Conservation (phyloP, 2,329 filamentous ascomycete genomes). For the Sclerotinia minor region DNA sequence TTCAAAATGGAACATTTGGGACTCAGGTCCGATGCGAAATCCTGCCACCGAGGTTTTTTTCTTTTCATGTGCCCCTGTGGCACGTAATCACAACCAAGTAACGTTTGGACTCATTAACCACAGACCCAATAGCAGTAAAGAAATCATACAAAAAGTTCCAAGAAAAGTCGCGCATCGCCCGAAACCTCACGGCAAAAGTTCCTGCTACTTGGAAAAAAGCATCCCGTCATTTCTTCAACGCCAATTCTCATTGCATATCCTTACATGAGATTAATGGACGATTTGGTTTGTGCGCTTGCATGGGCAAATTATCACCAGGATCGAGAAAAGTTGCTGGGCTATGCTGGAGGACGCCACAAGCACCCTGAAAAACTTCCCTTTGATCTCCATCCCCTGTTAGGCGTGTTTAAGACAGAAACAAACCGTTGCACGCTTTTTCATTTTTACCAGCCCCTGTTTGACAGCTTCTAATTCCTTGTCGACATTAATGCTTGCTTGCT, state of each 20-base stretch:
- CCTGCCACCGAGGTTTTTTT: constrained; percentile 19
- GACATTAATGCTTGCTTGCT: constrained; percentile 14
- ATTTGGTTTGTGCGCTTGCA: constrained; percentile 28
- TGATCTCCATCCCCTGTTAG: constrained; percentile 20
- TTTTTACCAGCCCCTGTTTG: constrained; percentile 30
- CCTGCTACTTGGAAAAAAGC: constrained; percentile 18
- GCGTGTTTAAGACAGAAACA: constrained; percentile 15
- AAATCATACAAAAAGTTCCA: constrained; percentile 16
- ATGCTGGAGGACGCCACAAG: constrained; percentile 25
- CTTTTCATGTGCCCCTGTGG: constrained; percentile 25
- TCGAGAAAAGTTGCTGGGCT: constrained; percentile 20
- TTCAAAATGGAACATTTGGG: not conserved
- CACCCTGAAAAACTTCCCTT: constrained; percentile 23
- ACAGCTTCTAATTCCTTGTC: constrained; percentile 28
- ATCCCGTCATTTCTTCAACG: constrained; percentile 21
- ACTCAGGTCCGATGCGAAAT: constrained; percentile 22
- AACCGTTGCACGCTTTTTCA: constrained; percentile 24
- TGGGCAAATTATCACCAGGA: constrained; percentile 27
- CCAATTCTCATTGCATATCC: constrained; percentile 13
- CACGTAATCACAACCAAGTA: constrained; percentile 25
- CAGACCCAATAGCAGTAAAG: constrained; percentile 25
- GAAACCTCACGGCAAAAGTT: constrained; percentile 30
- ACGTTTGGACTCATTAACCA: constrained; percentile 20
- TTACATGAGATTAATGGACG: constrained; percentile 12
- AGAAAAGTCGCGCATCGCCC: constrained; percentile 24